phyloP scores from a whole-genome alignment of 352 stramenopile genomes.

The Pilasporangium apinafurcum region DNA sequence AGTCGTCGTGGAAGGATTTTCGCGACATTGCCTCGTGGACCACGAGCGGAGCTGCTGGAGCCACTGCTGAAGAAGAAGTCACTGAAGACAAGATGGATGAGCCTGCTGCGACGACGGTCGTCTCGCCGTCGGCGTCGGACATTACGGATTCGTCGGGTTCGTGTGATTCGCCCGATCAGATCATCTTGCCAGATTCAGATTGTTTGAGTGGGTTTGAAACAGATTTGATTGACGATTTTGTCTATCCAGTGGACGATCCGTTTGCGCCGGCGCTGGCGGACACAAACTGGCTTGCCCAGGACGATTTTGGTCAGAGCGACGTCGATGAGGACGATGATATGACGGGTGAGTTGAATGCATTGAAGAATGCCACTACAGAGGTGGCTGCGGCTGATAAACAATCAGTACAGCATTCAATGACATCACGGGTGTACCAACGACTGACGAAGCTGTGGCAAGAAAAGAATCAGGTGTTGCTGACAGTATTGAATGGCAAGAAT shows the following conservation, averaged over 20 bases:
- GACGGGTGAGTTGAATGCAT: slow-evolving; percentile 7
- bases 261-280: slow-evolving; percentile 51
- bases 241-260: slow-evolving; percentile 74
- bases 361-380: slow-evolving; percentile 3
- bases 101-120: slow-evolving; percentile 10
- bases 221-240: slow-evolving; percentile 75
- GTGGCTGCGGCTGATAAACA: slow-evolving; percentile 23
- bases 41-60: slow-evolving; percentile 23
- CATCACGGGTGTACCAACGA: slow-evolving; percentile 70
- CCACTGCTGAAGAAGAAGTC: slow-evolving; percentile 19
- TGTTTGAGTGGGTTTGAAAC: slow-evolving; percentile 45
- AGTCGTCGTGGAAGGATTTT: slow-evolving; percentile 86
- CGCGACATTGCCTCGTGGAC: slow-evolving; percentile 76
- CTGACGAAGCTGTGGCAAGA: slow-evolving; percentile 76
- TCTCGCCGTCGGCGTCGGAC: slow-evolving; percentile 66
- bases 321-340: slow-evolving; percentile 39
- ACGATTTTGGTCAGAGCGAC: slow-evolving; percentile 55
- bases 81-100: slow-evolving; percentile 24
- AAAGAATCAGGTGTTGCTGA: slow-evolving; percentile 82
- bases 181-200: no score
- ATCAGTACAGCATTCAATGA: slow-evolving; percentile 26
- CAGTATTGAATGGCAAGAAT: slow-evolving; percentile 65
- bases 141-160: slow-evolving; percentile 56
- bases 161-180: slow-evolving; percentile 41
- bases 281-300: slow-evolving; percentile 59